Base-by-base conservation (phyloP, 1,284 basidiomycete genomes). In the Rhodotorula sp. region DNA sequence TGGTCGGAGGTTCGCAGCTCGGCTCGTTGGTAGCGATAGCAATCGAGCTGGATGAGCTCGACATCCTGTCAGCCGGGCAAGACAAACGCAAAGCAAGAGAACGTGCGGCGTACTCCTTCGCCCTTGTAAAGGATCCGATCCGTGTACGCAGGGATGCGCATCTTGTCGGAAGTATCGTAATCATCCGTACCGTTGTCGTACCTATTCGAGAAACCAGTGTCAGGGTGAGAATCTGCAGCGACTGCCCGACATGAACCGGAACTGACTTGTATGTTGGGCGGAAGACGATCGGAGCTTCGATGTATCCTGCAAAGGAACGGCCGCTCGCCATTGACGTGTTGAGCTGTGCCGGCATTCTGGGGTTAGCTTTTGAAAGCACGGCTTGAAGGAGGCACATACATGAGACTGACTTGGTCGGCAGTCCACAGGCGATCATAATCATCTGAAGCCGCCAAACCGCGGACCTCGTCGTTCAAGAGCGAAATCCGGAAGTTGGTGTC, bases 71-170 rank as follows among this genome's bases (percentile, higher is more conserved):
- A 75, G 64, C 23, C 4, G 21, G 12, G 38, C 38, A 2, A 28
- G 15, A 19, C 16, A 12, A 3, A 21, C 1, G 26, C 8, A 1
- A 23, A 7, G 7, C 21, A 50, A 19, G 31, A 16, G 18, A 48
- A 79, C 18, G 49, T 21, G 19, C 18, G 7, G 6, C 92, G 87
- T 62, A 94, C 84, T 38, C 84, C 83, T 56, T 79, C 78, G 15
- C 93, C 93, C 72, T 87, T 88, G 83, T 89, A 97, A 63, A 99
- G 81, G 21, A 99, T 87, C n/a, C 94, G 90, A 83, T 97, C 94
- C 78, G 94, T 99, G 95, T 95, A 99, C 14, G 95, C 93, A 2
- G 97, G 97, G 79, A 97, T 90, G 12, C 97, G 87, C 85, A 90
- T 87, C 83, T 99, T 99, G 81, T 99, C 97, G 74, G 92, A 92